phyloP scores from a whole-genome alignment of 2,329 filamentous ascomycete genomes.

The Cordyceps cicadae region DNA sequence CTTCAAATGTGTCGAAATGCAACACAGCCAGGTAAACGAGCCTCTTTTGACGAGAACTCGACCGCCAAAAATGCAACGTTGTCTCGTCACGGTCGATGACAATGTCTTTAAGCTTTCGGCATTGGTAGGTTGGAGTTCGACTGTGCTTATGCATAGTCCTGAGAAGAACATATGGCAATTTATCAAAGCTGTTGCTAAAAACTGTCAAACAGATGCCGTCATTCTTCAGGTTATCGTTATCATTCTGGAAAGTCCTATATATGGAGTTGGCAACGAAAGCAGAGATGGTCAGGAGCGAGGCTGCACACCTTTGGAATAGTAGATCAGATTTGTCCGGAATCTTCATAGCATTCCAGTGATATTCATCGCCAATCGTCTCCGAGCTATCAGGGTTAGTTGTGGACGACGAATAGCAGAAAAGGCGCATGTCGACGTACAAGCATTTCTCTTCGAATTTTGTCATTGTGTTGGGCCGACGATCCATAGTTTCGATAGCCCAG shows the following conservation, averaged over 20 bases:
- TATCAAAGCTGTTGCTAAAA: conserved; percentile 37
- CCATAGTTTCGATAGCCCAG: conserved; percentile 56
- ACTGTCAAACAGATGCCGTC: conserved; percentile 46
- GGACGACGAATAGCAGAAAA: too few relatives aligned
- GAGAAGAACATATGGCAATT: conserved; percentile 39
- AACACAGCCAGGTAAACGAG: conserved; percentile 3
- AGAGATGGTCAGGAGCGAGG: too few relatives aligned
- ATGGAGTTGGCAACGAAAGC: background rate
- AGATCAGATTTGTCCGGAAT: conserved; percentile 42
- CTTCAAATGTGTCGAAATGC: conserved; percentile 7
- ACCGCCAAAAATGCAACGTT: conserved; percentile 1
- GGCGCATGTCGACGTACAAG: conserved; percentile 18
- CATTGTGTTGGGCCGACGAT: conserved; percentile 41
- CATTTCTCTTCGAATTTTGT: conserved; percentile 36
- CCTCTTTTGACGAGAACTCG: background rate
- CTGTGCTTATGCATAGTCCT: conserved; percentile 29
- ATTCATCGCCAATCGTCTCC: conserved; percentile 37
- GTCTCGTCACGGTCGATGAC: conserved; percentile 2
- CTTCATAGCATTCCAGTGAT: conserved; percentile 33
- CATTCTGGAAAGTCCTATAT: conserved; percentile 45
- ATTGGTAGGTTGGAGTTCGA: conserved; percentile 35
- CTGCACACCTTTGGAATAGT: conserved; percentile 44
- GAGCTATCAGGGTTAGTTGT: conserved; percentile 27
- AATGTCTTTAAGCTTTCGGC: conserved; percentile 33
- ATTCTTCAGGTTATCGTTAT: conserved; percentile 42